Percentiles rank a stretch among this genome's conserved stretches.
These are phyloP conservation scores for Trichoderma koningii DNA, from an alignment of 2,329 filamentous ascomycete species.

Conservation along the genomic window DNA sequence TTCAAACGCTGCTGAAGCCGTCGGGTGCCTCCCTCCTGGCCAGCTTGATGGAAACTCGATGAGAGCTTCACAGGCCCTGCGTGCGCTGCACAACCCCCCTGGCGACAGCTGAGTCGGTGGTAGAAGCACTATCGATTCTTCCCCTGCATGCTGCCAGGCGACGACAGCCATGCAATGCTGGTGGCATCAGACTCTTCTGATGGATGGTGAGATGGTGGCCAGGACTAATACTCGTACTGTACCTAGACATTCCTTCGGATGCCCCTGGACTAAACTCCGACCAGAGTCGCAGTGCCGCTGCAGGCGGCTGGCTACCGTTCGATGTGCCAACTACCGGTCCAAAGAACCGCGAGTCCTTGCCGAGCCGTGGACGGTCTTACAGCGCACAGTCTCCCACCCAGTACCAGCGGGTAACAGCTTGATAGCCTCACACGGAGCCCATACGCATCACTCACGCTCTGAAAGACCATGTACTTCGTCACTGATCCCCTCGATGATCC, in stretches of 20 bases:
- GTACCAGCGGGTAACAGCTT: too few relatives aligned
- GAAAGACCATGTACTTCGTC: too few relatives aligned
- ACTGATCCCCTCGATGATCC: background rate
- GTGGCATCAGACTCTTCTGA: background rate
- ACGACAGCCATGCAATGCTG: background rate
- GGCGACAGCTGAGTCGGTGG: slow-evolving; percentile 15
- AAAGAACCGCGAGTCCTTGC: background rate
- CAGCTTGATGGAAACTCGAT: slow-evolving; percentile 1
- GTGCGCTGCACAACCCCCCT: background rate
- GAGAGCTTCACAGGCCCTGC: background rate
- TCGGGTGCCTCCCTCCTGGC: background rate
- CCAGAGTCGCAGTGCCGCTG: slow-evolving; percentile 7
- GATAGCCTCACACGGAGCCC: background rate
- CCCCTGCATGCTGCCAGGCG: slow-evolving; percentile 9
- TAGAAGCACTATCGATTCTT: slow-evolving; percentile 13
- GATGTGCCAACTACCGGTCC: background rate
- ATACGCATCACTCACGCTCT: background rate
- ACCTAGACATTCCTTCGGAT: background rate
- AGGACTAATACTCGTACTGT: background rate
- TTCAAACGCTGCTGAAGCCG: slow-evolving; percentile 8
- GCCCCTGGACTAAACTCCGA: background rate
- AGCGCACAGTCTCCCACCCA: too few relatives aligned
- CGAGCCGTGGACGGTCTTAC: background rate
- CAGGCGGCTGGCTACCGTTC: background rate
- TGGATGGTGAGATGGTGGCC: background rate